Base-by-base conservation (phyloP, 371 early-diverging fungal genomes). In the Mucor indicus region DNA sequence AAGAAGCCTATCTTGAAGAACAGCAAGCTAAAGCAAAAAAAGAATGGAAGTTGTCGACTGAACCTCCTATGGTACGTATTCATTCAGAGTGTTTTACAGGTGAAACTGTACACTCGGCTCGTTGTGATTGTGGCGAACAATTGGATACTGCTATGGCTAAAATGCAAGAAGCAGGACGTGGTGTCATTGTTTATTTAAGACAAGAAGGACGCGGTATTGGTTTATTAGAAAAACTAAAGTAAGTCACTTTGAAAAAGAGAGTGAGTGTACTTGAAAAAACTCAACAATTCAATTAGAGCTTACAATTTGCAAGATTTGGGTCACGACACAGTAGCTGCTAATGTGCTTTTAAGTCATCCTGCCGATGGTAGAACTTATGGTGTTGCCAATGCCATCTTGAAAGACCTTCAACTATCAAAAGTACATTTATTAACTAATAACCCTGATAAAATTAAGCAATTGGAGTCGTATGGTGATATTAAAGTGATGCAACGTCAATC, bases 131-230 rank as follows among this genome's bases (percentile, higher is more conserved):
- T 72, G 96, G 91, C 22, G 89, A 95, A 51, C 96, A 98, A 61
- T 72, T 98, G 44, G 87, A 92, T 41, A 89, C 88, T 55, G 92
- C 98, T 0, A 93, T 98, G 93, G 79, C 86, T 27, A 67, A 84
- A 56, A 95, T 97, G 79, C 81, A 84, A 44, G 62, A 67, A 30
- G 89, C 86, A 44, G 90, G 91, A 2, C 63, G 85, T 6, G 96
- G 96, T 20, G 90, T 96, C 11, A 83, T 98, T 53, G 82, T 98
- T 1, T 98, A 98, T 63, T 69, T 98, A 60, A 81, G 90, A 38
- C 98, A 98, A 67, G 98, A 98, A 64, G 98, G 98, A 37, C 81
- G 98, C 37, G 92, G 92, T 17, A 98, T 98, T 55, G 98, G 98
- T 0, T 65, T 98, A 44, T 61, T 83, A 33, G 94, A 96, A 38